Base-by-base conservation (phyloP, 441 rosid species). In the Aleurites moluccanus region DNA sequence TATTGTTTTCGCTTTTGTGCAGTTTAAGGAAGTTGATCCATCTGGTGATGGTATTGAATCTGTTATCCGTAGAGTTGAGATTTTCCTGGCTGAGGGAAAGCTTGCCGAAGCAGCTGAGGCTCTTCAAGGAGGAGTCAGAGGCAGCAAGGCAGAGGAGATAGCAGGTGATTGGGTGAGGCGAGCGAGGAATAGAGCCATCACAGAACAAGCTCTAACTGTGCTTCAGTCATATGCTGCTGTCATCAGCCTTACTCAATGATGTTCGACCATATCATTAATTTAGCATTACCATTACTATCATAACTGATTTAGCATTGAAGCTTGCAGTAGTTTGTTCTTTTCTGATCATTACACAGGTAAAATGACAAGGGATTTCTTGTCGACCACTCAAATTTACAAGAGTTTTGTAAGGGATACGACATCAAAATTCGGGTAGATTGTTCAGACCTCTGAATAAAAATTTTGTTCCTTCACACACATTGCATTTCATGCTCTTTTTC, bases 171-270 rank as follows among this genome's bases (percentile, higher is more conserved):
- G 98, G 99, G 93, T 89, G 75, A 86, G 63, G 73, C 87, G 42
- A 69, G 97, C 85, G 7, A 90, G 88, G 84, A 91, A 94, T 78
- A 82, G 97, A 73, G 97, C 98, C 73, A 91, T 96, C 64, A 88
- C 91, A 2, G 98, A 96, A 80, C 98, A 96, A 89, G 98, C 98
- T 62, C 77, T 94, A 25, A 85, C 86, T 40, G 81, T 92, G 75
- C 90, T 96, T 53, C 96, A 92, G 73, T 89, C 98, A 6, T 94
- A 92, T 75, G 98, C 98, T 53, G 89, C 94, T 42, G 87, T 93
- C 82, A 85, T 88, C 38, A 87, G 92, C 85, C 88, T 91, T 67
- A 86, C 95, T 66, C 94, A 83, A 83, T 70, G 64, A 74, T 73
- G 67, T 61, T 4, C 35, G 15, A 1, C 27, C 11, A 25, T 56